A percentile compares a stretch with the other conserved stretches of the same genome.
Evolutionary conservation across 805 yeast species (phyloP).

Genomic region (Isabelozyma gotoi): DNA sequence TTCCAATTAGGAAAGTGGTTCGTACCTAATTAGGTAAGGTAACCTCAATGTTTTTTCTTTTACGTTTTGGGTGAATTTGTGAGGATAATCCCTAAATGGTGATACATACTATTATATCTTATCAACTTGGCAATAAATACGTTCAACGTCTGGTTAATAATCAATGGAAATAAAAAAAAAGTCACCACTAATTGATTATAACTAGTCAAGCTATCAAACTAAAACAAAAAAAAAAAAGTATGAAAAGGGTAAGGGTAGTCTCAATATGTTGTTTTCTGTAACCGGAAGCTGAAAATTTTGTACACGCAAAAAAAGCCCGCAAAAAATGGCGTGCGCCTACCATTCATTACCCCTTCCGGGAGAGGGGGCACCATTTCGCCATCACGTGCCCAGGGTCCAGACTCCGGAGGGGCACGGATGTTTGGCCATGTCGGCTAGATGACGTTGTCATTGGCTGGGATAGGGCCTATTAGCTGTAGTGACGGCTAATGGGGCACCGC

Average conservation of each 20-base stretch:
- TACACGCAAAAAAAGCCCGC: neutral
- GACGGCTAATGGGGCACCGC: no score
- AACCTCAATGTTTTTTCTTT: neutral
- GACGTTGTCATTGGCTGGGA: no score
- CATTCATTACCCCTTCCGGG: neutral
- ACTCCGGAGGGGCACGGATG: no score
- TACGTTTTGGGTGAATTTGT: neutral
- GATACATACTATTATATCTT: no score
- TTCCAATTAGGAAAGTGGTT: conserved; percentile 23
- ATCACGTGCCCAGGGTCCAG: no score
- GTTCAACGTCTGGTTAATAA: neutral
- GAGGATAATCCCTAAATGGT: neutral
- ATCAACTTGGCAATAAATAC: no score
- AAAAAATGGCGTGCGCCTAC: neutral
- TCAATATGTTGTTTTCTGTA: neutral
- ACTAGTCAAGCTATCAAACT: neutral
- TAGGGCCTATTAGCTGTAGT: no score
- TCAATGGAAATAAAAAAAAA: neutral
- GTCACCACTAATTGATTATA: neutral
- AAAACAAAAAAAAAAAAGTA: neutral
- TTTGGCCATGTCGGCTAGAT: no score
- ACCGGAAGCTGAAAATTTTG: neutral
- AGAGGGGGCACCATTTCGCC: no score
- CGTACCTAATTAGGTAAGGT: conserved; percentile 25
- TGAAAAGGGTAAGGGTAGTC: no score